Conservation (phyloP, 805 yeast genomes). For the Candida broadrunensis region DNA sequence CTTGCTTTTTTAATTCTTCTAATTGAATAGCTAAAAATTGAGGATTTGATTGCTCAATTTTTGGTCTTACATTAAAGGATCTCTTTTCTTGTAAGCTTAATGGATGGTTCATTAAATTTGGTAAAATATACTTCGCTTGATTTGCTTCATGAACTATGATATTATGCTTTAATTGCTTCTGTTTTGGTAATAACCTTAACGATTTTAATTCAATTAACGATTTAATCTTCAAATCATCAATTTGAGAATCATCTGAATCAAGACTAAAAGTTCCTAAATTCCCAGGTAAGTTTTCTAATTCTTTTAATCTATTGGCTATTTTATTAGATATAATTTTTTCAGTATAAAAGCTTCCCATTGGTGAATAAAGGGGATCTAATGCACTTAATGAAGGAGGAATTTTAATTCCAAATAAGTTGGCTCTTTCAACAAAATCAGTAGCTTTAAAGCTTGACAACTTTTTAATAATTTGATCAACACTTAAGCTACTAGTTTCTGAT, state of each 20-base stretch:
- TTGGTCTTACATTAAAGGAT: constrained; percentile 63
- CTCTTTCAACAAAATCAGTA: constrained; percentile 28
- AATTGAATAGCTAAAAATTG: constrained; percentile 72
- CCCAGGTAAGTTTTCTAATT: constrained; percentile 65
- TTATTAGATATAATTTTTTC: constrained; percentile 55
- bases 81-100: constrained; percentile 66
- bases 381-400: constrained; percentile 16
- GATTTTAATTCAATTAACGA: constrained; percentile 71
- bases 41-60: constrained; percentile 70
- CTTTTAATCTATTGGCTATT: constrained; percentile 54
- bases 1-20: constrained; percentile 67
- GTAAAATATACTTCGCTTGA: constrained; percentile 54
- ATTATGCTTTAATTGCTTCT: constrained; percentile 64
- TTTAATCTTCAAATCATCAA: constrained; percentile 59
- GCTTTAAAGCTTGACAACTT: constrained; percentile 3
- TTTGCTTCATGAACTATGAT: constrained; percentile 52
- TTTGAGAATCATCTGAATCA: constrained; percentile 28
- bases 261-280: constrained; percentile 57
- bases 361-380: constrained; percentile 28
- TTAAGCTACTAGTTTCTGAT: neutral
- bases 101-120: constrained; percentile 50
- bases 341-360: constrained; percentile 48
- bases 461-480: constrained; percentile 4
- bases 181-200: constrained; percentile 62
- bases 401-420: constrained; percentile 38